Evolutionary conservation across 768 basidiomycete species (phyloP).

Genomic region (Austroboletus eburneus): DNA sequence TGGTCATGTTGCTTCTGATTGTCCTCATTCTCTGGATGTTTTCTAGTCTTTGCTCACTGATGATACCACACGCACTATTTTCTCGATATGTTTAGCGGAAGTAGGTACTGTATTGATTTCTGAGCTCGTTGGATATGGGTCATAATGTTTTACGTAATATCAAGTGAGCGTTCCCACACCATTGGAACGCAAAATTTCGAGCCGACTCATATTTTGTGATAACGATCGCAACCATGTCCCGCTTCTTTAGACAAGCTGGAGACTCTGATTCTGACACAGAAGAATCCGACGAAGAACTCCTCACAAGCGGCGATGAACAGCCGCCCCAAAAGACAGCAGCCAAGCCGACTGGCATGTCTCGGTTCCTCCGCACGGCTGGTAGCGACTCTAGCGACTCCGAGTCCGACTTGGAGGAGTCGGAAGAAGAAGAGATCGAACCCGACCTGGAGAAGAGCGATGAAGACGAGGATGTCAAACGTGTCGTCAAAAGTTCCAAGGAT

Average conservation of each 20-base stretch:
- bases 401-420: slow-evolving; percentile 50
- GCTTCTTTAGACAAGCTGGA: slow-evolving; percentile 83
- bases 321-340: slow-evolving; percentile 35
- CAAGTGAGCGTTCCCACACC: slow-evolving; percentile 14
- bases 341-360: slow-evolving; percentile 53
- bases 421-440: slow-evolving; percentile 54
- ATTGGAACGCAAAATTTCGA: slow-evolving; percentile 14
- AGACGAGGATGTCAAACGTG: slow-evolving; percentile 68
- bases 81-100: slow-evolving; percentile 10
- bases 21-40: slow-evolving; percentile 83
- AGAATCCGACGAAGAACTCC: slow-evolving; percentile 69
- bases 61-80: slow-evolving; percentile 4
- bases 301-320: slow-evolving; percentile 71
- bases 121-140: slow-evolving; percentile 14
- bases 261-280: slow-evolving; percentile 77
- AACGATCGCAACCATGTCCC: slow-evolving; percentile 57
- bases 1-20: slow-evolving; percentile 72
- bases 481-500: slow-evolving; percentile 81
- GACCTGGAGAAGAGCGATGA: slow-evolving; percentile 54
- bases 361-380: slow-evolving; percentile 67
- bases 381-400: slow-evolving; percentile 54
- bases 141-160: slow-evolving; percentile 17
- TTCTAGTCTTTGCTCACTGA: slow-evolving; percentile 46
- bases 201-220: slow-evolving; percentile 11
- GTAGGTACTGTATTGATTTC: slow-evolving; percentile 18